Evolutionary conservation across 1,284 basidiomycete species (phyloP).

Genomic region (Spongispora temasekensis): DNA sequence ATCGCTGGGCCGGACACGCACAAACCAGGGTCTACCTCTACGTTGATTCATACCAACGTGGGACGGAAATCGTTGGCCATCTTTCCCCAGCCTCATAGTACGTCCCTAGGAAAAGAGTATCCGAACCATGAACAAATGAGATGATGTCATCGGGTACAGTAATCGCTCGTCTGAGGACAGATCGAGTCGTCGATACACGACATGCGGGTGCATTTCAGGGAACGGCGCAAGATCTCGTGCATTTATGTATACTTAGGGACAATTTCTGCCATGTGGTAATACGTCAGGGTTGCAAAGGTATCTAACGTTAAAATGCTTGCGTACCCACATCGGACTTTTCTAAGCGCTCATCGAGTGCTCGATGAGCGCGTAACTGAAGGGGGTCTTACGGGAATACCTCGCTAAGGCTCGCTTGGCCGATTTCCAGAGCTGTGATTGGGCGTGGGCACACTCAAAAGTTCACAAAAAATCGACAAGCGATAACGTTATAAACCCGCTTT

Average conservation of each 20-base stretch:
- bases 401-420: too few species aligned
- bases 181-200: constrained; percentile 38
- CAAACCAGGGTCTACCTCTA: constrained; percentile 60
- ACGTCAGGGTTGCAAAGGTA: too few species aligned
- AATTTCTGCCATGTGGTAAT: constrained; percentile 51
- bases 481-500: too few species aligned
- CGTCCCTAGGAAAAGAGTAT: constrained; percentile 60
- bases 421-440: too few species aligned
- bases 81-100: constrained; percentile 45
- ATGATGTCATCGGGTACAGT: constrained; percentile 50
- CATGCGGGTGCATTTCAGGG: constrained; percentile 38
- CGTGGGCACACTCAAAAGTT: too few species aligned
- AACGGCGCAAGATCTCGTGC: constrained; percentile 49
- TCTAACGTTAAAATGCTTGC: too few species aligned
- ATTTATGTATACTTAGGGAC: constrained; percentile 70
- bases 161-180: constrained; percentile 44
- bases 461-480: too few species aligned
- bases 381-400: too few species aligned
- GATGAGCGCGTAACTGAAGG: too few species aligned
- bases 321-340: too few species aligned
- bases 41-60: constrained; percentile 68
- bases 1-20: constrained; percentile 55
- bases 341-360: too few species aligned
- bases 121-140: constrained; percentile 47
- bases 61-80: constrained; percentile 45